phyloP scores from a whole-genome alignment of 2,329 filamentous ascomycete genomes.

The Cordyceps fumosorosea region DNA sequence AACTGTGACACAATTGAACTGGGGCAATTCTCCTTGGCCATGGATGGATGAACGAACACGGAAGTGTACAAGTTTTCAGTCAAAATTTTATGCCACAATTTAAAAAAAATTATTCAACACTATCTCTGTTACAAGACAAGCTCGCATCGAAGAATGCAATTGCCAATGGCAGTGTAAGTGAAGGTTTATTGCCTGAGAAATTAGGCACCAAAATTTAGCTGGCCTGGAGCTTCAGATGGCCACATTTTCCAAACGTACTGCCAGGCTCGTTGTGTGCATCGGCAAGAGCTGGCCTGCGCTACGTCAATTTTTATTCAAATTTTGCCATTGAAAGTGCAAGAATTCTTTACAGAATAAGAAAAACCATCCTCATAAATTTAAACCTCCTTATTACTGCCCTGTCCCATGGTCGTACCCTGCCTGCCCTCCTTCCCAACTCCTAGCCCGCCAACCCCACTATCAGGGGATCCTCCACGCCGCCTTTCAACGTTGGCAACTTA shows the following conservation, averaged over 20 bases:
- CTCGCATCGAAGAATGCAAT: background rate
- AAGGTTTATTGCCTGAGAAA: background rate
- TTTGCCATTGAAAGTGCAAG: background rate
- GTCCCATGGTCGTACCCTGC: background rate
- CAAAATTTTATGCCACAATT: no score
- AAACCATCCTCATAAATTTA: background rate
- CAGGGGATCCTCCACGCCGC: conserved; percentile 14
- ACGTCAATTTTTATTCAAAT: background rate
- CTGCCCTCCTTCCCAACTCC: conserved; percentile 1
- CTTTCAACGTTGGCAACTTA: conserved; percentile 12
- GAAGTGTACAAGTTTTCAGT: no score
- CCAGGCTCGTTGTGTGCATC: conserved; percentile 1
- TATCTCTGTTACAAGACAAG: no score
- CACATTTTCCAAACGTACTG: conserved; percentile 10
- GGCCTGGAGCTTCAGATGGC: conserved; percentile 4
- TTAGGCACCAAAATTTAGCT: background rate
- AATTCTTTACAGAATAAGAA: background rate
- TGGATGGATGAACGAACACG: no score
- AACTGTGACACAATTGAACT: no score
- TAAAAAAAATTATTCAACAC: background rate
- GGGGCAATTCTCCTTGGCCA: no score
- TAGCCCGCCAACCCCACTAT: conserved; percentile 15
- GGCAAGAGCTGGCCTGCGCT: background rate
- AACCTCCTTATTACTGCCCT: background rate
- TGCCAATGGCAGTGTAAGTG: conserved; percentile 3